phyloP scores from a whole-genome alignment of 2,329 filamentous ascomycete genomes.

The Penicillium fuscoglaucum region DNA sequence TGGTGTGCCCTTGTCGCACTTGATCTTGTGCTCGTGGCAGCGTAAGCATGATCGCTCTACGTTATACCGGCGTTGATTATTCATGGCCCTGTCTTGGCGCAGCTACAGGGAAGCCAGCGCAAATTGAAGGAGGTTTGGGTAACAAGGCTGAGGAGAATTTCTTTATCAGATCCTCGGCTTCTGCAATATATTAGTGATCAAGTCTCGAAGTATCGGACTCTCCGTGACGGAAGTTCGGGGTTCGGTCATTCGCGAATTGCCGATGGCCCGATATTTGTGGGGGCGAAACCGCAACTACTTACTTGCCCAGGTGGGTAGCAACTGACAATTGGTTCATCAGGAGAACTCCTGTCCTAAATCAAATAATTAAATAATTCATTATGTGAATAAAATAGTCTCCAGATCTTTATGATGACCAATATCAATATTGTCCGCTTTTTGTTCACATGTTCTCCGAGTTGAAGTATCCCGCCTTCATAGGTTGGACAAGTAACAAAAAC shows the following conservation, averaged over 20 bases:
- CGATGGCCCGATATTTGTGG: not conserved
- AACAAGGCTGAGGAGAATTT: not conserved
- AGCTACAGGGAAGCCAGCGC: not conserved
- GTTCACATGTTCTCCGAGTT: not conserved
- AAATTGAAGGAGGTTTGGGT: not conserved
- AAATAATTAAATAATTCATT: not conserved
- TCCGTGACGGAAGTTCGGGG: not conserved
- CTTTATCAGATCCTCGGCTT: not conserved
- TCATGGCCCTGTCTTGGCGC: constrained; percentile 4
- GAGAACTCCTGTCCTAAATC: not conserved
- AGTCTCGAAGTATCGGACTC: not conserved
- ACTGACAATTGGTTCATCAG: not conserved
- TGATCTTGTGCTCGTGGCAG: constrained; percentile 33
- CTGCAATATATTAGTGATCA: not conserved
- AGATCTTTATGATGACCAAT: no score
- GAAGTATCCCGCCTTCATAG: not conserved
- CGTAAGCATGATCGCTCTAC: constrained; percentile 33
- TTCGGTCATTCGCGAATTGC: constrained; percentile 5
- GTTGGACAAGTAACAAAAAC: not conserved
- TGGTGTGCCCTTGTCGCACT: constrained; percentile 28
- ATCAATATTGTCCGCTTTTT: not conserved
- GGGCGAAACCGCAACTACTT: not conserved
- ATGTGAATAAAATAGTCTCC: not conserved
- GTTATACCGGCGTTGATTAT: constrained; percentile 24
- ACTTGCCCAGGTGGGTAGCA: not conserved